Evolutionary conservation across 306 rosid species (phyloP), one percentile per base, ranked within the genome.

Genomic region (Pueraria montana): DNA sequence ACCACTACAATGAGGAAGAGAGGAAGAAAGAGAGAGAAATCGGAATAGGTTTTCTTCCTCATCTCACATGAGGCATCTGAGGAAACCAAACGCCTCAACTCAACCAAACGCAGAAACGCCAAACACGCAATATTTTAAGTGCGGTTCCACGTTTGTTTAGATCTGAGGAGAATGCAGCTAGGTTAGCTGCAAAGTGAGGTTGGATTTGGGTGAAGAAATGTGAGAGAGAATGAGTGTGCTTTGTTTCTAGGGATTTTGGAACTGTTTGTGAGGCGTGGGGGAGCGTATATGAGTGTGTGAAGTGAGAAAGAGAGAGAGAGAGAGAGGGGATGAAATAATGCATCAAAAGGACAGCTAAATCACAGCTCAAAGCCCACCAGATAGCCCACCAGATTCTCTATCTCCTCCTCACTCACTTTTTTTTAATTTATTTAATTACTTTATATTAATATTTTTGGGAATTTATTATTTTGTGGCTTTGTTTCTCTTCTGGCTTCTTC

Each of bases 361-460:
- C 90, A 91, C 94, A 94, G 97, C 97, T 94, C 94, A 87, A 91
- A 89, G 82, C 93, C 93, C 96, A 90, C 94, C 94, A 89, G 84
- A 86, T 76, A 89, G 82, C 93, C 93, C 96, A 90, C 94, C 94
- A 89, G 84, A 86, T 76, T 85, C 82, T 75, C 84, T 87, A 30
- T 62, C 7, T 11, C 14, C 0, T 71, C 76, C 74, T 55, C 46
- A 81, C 24, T 56, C 24, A 13, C 26, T 71, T 72, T 78, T 26
- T 45, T 53, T 76, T 1, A 27, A 27, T 27, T 8, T 42, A 1
- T 38, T 34, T 8, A 23, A 2, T 30, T 59, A 59, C 8, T 23
- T 27, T 27, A 27, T 27, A 1, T 27, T 27, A 27, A 18, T 48
- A 56, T n/a, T 10, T 18, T 74, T 55, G 4, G 0, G 7, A 36